Conservation (phyloP, 2,329 filamentous ascomycete species). For the Xylariales sp. region DNA sequence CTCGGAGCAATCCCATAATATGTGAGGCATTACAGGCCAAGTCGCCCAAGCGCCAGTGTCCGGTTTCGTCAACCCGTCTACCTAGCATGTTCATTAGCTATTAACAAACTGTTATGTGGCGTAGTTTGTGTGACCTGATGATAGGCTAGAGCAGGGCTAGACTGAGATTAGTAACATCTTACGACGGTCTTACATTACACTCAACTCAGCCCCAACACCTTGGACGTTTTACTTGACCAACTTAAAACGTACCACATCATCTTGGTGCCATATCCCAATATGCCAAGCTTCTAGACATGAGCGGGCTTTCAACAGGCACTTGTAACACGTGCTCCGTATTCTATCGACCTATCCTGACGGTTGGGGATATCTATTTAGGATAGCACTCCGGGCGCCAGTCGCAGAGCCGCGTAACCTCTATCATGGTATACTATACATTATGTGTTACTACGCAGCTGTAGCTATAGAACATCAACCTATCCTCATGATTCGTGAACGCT, state of each 20-base stretch:
- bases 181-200: no score
- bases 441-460: not conserved
- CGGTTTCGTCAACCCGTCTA: no score
- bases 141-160: no score
- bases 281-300: not conserved
- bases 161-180: constrained; percentile 1
- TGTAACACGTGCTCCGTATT: not conserved
- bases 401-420: not conserved
- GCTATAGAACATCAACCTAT: constrained; percentile 39
- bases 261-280: not conserved
- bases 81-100: no score
- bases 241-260: constrained; percentile 9
- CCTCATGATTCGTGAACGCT: constrained; percentile 22
- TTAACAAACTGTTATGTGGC: not conserved
- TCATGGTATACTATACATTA: constrained; percentile 29
- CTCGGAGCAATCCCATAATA: no score
- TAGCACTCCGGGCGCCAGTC: not conserved
- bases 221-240: not conserved
- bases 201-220: not conserved
- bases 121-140: not conserved
- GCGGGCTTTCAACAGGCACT: not conserved
- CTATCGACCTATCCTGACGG: not conserved
- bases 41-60: no score
- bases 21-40: no score
- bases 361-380: not conserved